Evolutionary conservation across 495 filamentous ascomycete species (phyloP).

Genomic region (Lasiosphaeria ovina): DNA sequence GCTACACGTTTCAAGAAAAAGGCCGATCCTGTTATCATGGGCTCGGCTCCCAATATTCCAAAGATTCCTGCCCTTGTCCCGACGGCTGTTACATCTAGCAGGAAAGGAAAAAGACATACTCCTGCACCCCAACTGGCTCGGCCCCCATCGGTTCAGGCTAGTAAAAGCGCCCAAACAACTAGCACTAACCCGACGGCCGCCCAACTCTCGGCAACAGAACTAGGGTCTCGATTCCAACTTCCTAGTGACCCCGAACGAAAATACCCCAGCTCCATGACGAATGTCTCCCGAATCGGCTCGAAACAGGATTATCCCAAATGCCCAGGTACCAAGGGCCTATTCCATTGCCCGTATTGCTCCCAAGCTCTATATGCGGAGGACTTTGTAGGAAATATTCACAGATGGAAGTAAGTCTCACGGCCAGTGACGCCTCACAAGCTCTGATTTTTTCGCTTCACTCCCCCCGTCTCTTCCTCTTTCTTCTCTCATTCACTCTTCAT

Average conservation of each 20-base stretch:
- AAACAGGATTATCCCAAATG: background rate
- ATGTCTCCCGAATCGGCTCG: background rate
- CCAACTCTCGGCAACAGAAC: background rate
- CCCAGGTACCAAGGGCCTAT: background rate
- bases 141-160: background rate
- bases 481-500: background rate
- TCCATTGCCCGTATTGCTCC: conserved; percentile 2
- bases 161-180: background rate
- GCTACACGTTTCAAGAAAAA: background rate
- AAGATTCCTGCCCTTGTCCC: background rate
- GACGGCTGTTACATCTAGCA: background rate
- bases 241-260: background rate
- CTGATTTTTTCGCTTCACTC: background rate
- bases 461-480: background rate
- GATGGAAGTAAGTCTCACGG: conserved; percentile 6
- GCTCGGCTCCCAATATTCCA: background rate
- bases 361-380: background rate
- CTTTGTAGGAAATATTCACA: background rate
- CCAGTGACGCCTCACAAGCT: too few relatives aligned
- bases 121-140: too few relatives aligned
- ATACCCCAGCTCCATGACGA: background rate
- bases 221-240: background rate
- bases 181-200: background rate
- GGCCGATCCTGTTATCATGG: background rate
- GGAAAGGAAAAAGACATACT: background rate